These are phyloP conservation scores for Neltuma alba DNA, from an alignment of 306 rosid genomes.

Conservation along the genomic window DNA sequence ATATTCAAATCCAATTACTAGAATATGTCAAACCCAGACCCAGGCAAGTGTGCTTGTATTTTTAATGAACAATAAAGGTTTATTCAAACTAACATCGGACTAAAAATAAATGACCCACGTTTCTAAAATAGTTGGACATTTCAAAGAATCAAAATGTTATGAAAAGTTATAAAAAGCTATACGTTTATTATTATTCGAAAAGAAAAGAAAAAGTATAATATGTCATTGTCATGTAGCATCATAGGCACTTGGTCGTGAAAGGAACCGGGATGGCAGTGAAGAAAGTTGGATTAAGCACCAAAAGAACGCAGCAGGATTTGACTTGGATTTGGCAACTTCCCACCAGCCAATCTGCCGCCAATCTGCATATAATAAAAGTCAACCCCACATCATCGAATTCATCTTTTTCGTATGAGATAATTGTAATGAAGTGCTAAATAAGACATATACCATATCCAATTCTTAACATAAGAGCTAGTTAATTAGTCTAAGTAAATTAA, in stretches of 20 bases:
- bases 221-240: not conserved
- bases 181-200: too few species aligned
- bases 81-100: not conserved
- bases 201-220: not conserved
- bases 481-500: too few species aligned
- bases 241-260: not conserved
- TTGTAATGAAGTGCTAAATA: too few species aligned
- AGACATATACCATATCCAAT: too few species aligned
- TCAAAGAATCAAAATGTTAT: not conserved
- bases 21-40: not conserved
- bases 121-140: not conserved
- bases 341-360: constrained; percentile 1
- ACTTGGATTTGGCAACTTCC: not conserved
- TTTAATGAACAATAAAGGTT: not conserved
- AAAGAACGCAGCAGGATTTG: not conserved
- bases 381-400: not conserved
- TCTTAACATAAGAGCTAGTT: too few species aligned
- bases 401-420: too few species aligned
- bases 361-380: not conserved
- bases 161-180: not conserved
- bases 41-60: not conserved
- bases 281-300: not conserved
- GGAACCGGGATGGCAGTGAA: not conserved
- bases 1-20: not conserved
- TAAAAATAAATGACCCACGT: not conserved